Evolutionary conservation across 495 filamentous ascomycete species (phyloP), one percentile per base, ranked within the genome.

Genomic region (Chaetomium tenue): DNA sequence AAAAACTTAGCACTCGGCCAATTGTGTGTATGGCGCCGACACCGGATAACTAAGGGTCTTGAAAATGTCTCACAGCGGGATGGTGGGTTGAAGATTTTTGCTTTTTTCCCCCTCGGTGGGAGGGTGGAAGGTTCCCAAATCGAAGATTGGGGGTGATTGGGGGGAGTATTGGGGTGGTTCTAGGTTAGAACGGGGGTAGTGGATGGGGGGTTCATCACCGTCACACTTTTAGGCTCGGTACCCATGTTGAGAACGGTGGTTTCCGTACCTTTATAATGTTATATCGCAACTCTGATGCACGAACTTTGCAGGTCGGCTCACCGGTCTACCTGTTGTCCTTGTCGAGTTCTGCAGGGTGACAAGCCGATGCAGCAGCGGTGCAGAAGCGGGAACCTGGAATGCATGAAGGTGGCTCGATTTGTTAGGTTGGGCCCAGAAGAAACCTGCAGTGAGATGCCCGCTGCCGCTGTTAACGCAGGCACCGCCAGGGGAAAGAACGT

Each of bases 1-100:
- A 28, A 47, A 50, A 50, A 50, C 47, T 25, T 12, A 58, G 37
- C 44, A 64, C 57, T 64, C 33, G 60, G 63, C 67, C 68, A 70
- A 70, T 67, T 61, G 58, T 44, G 63, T 53, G 60, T 51, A 58
- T 53, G 16, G 63, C 58, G 60, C 60, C 60, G 60, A 53, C 58
- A 50, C 67, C 61, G 67, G 67, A 30, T 30, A 60, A 62, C 52
- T 60, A 53, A 42, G 68, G 30, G 37, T 26, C 54, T 40, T 28
- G 16, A 52, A 61, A 55, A 46, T 59, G 51, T 56, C 58, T 54
- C 59, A 58, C 47, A n/a, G 55, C 58, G 63, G 61, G 61, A 42
- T 47, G 58, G 44, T 60, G 58, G 37, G 47, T 61, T 22, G 16
- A 47, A 39, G 13, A 30, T 12, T 39, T 63, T 63, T 30, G 3